Conservation (phyloP, 2,329 filamentous ascomycete species). For the Diaporthe vexans region DNA sequence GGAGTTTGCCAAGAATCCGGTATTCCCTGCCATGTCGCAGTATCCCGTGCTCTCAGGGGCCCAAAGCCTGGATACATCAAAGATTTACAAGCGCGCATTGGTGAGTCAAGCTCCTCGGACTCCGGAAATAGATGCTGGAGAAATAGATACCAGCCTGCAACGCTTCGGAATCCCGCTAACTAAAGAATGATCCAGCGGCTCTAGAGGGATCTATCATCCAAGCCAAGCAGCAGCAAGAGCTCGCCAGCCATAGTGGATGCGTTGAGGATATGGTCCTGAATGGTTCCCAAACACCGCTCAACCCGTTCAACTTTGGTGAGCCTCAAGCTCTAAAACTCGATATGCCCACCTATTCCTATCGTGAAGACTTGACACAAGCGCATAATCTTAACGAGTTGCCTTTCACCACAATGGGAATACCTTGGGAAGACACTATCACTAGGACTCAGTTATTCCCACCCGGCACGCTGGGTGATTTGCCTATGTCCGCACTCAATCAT, state of each 20-base stretch:
- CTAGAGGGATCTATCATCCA: not conserved
- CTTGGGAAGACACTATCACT: not conserved
- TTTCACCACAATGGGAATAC: not conserved
- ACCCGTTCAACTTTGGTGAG: not conserved
- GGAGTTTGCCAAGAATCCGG: not conserved
- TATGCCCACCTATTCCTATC: not conserved
- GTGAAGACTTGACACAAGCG: not conserved
- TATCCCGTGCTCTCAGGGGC: not conserved
- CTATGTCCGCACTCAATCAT: not conserved
- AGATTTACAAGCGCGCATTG: conserved; percentile 11
- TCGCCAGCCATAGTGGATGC: not conserved
- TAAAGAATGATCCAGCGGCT: not conserved
- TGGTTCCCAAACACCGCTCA: not conserved
- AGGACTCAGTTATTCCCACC: not conserved
- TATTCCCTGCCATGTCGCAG: not conserved
- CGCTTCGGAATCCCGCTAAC: not conserved
- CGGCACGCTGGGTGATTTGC: not conserved
- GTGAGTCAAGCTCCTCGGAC: not conserved
- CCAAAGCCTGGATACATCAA: conserved; percentile 20
- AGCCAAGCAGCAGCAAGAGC: not conserved
- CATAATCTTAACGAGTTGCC: not conserved
- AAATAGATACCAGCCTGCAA: not conserved
- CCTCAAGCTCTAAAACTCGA: not conserved
- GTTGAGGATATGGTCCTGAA: not conserved
- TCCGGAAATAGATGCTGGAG: not conserved